phyloP scores from a whole-genome alignment of 73 alveolate genomes.

The Uronychia setigera region DNA sequence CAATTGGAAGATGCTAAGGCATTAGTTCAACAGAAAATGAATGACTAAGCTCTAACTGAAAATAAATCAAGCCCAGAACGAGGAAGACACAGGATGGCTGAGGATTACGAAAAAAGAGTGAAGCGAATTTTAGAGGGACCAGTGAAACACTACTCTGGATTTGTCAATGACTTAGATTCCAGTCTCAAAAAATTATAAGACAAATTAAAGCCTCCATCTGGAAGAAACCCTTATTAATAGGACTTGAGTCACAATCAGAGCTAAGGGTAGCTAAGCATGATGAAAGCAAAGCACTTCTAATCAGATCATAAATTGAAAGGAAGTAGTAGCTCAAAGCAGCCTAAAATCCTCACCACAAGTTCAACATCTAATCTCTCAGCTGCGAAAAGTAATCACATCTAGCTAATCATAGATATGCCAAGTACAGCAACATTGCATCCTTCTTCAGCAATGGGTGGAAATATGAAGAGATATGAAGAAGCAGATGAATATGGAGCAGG shows the following conservation, averaged over 20 bases:
- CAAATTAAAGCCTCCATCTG: background rate
- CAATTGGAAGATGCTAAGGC: background rate
- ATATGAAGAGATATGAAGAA: background rate
- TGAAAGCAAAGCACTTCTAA: too few species aligned
- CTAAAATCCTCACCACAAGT: background rate
- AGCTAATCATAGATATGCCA: too few species aligned
- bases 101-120: constrained; percentile 41
- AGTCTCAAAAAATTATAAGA: constrained; percentile 6
- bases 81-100: constrained; percentile 8
- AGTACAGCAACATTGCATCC: too few species aligned
- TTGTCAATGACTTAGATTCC: constrained; percentile 49
- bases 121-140: constrained; percentile 53
- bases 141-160: constrained; percentile 42
- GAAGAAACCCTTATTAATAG: background rate
- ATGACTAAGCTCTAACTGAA: background rate
- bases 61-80: background rate
- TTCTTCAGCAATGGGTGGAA: background rate
- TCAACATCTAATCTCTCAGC: background rate
- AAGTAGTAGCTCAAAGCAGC: background rate
- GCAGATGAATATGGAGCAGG: background rate
- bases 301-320: background rate
- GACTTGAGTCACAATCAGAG: background rate
- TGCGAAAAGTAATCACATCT: background rate
- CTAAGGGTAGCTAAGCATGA: background rate
- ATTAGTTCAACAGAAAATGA: background rate